Conservation (phyloP, 2,329 filamentous ascomycete species). For the Amylocarpus encephaloides region DNA sequence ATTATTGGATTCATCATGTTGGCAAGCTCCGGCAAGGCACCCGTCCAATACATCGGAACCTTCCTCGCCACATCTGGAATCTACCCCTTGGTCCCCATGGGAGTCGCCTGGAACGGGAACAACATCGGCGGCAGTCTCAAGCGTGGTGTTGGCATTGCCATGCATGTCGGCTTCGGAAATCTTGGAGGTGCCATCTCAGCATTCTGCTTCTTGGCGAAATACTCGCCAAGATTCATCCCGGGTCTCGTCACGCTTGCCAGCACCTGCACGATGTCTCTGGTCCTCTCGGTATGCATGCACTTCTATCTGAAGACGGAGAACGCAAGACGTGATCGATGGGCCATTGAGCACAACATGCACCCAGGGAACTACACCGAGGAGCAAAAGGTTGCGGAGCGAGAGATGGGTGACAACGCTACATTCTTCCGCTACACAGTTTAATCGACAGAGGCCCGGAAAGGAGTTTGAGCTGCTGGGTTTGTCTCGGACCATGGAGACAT, state of each 20-base stretch:
- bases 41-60: conserved; percentile 71
- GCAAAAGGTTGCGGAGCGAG: conserved; percentile 46
- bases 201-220: conserved; percentile 42
- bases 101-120: conserved; percentile 80
- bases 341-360: conserved; percentile 36
- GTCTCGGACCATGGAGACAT: background rate
- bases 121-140: conserved; percentile 91
- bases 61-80: conserved; percentile 75
- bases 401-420: conserved; percentile 51
- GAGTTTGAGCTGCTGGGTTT: background rate
- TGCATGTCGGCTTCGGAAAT: conserved; percentile 89
- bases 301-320: conserved; percentile 52
- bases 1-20: conserved; percentile 76
- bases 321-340: conserved; percentile 40
- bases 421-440: conserved; percentile 49
- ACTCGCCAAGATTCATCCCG: conserved; percentile 36
- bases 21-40: conserved; percentile 53
- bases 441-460: background rate
- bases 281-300: conserved; percentile 49
- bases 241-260: conserved; percentile 43
- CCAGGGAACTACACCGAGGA: conserved; percentile 46
- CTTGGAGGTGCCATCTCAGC: conserved; percentile 62
- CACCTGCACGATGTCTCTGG: conserved; percentile 39
- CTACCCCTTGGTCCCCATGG: conserved; percentile 78
- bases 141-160: conserved; percentile 75